Evolutionary conservation across 2,329 filamentous ascomycete species (phyloP).

Genomic region (Pseudonectria foliicola): DNA sequence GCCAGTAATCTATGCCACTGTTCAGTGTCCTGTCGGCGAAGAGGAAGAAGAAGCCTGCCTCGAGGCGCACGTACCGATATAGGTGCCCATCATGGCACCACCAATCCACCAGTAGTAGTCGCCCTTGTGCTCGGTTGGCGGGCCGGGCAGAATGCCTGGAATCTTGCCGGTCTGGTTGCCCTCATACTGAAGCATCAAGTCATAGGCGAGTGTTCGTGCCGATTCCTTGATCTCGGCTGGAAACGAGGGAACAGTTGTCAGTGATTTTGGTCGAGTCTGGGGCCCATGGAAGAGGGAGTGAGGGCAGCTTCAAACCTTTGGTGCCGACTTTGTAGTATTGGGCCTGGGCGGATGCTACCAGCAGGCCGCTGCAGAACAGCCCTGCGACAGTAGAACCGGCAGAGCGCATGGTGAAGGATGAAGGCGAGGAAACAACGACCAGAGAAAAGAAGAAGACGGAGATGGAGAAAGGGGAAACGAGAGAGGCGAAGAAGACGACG

Average conservation of each 20-base stretch:
- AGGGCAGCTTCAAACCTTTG: slow-evolving; percentile 16
- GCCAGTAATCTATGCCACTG: slow-evolving; percentile 50
- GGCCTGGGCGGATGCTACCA: slow-evolving; percentile 14
- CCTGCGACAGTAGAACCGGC: slow-evolving; percentile 2
- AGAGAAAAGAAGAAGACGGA: not conserved
- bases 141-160: slow-evolving; percentile 51
- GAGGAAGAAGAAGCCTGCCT: fast-evolving
- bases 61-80: slow-evolving; percentile 38
- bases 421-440: not conserved
- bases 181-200: slow-evolving; percentile 44
- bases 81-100: slow-evolving; percentile 59
- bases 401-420: not conserved
- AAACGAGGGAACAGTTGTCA: not conserved
- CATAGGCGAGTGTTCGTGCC: slow-evolving; percentile 41
- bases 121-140: slow-evolving; percentile 37
- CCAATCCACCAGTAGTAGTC: slow-evolving; percentile 72
- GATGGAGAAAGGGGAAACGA: slow-evolving; percentile 10
- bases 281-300: no score
- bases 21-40: not conserved
- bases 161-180: slow-evolving; percentile 44
- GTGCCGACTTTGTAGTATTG: slow-evolving; percentile 26
- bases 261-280: not conserved
- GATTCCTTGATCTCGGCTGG: slow-evolving; percentile 40
- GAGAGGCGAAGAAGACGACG: slow-evolving; percentile 3
- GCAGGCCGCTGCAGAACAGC: slow-evolving; percentile 9